phyloP scores from a whole-genome alignment of 768 basidiomycete species.

The Glaciozyma antarctica region DNA sequence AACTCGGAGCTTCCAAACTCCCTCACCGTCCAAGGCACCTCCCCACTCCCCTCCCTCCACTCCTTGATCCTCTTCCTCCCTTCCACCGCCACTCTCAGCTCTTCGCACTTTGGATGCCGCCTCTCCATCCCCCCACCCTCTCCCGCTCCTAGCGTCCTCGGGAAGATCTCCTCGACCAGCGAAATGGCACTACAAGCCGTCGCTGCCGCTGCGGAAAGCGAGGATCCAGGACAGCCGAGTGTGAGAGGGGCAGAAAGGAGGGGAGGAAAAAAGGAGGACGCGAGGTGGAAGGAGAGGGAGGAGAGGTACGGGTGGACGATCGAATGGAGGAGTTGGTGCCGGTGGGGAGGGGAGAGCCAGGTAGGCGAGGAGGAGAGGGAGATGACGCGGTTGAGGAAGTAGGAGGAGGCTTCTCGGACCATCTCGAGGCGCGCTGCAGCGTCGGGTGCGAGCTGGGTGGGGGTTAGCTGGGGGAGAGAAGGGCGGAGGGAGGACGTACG shows the following conservation, averaged over 20 bases:
- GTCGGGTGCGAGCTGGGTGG: background rate
- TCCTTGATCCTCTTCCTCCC: background rate
- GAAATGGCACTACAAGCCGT: background rate
- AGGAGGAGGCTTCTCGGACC: background rate
- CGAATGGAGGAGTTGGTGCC: background rate
- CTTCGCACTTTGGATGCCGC: background rate
- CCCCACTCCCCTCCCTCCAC: background rate
- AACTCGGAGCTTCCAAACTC: background rate
- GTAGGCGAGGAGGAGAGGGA: background rate
- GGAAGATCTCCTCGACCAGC: background rate
- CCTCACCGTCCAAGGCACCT: background rate
- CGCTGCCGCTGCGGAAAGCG: background rate
- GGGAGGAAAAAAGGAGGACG: conserved; percentile 1
- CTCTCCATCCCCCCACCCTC: background rate
- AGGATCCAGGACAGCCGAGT: background rate
- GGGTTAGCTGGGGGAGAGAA: background rate
- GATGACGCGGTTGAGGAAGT: background rate
- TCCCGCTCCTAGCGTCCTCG: background rate
- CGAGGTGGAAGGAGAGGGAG: conserved; percentile 7
- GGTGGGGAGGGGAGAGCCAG: background rate
- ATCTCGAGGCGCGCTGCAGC: background rate
- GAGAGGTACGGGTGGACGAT: conserved; percentile 1
- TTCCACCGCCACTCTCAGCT: background rate
- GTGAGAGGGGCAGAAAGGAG: background rate
- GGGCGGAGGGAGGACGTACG: background rate